phyloP scores from a whole-genome alignment of 306 rosid species.

The Lathyrus aphaca region DNA sequence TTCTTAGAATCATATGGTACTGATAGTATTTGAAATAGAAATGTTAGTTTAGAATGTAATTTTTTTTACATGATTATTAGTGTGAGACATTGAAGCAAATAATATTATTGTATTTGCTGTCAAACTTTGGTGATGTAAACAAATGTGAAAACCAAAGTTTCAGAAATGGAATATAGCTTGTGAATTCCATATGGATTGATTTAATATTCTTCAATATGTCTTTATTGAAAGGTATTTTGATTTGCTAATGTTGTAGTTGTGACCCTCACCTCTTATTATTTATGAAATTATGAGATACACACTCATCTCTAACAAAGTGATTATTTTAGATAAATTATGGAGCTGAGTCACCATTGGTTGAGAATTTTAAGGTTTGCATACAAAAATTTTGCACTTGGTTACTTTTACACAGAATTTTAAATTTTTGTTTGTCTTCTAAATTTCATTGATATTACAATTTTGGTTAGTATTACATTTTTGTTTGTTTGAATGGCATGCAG shows the following conservation, averaged over 20 bases:
- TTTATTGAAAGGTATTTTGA: not conserved
- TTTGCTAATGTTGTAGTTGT: not conserved
- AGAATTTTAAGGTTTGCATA: constrained; percentile 42
- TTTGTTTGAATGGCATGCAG: constrained; percentile 26
- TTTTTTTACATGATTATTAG: no score
- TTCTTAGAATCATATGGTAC: no score
- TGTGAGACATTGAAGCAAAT: no score
- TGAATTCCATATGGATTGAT: not conserved
- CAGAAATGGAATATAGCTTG: not conserved
- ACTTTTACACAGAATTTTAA: no score
- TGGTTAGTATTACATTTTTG: constrained; percentile 7
- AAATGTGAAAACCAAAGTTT: not conserved
- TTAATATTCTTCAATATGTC: not conserved
- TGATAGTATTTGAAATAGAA: no score
- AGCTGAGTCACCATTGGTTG: constrained; percentile 52
- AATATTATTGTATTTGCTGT: no score
- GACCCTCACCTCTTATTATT: not conserved
- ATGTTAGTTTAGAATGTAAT: no score
- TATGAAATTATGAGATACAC: constrained; percentile 10
- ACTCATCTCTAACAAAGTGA: constrained; percentile 32
- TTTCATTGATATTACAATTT: constrained; percentile 12
- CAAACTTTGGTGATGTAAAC: not conserved
- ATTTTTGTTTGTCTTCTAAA: constrained; percentile 15
- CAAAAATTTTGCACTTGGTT: not conserved
- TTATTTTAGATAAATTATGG: constrained; percentile 55